These are phyloP conservation scores for Penicillium goetzii DNA, from an alignment of 495 filamentous ascomycete genomes.

Conservation along the genomic window DNA sequence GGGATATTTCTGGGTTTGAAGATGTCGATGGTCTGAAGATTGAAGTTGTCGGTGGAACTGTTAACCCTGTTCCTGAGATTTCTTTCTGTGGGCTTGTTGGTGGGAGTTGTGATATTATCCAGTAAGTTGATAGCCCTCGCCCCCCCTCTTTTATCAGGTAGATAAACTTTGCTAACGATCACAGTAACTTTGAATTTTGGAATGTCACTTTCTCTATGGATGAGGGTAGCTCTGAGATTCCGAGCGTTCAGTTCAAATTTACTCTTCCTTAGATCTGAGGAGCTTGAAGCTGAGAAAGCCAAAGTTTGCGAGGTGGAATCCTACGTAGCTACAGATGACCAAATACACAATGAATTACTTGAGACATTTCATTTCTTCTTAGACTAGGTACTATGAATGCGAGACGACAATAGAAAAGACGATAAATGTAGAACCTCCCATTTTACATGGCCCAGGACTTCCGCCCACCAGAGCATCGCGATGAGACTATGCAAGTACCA, in stretches of 20 bases:
- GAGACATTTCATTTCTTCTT: no score
- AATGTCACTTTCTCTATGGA: conserved; percentile 8
- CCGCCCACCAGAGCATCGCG: no score
- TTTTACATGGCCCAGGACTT: no score
- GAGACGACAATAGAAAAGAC: no score
- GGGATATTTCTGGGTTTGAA: not conserved
- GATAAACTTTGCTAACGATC: not conserved
- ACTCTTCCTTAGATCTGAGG: not conserved
- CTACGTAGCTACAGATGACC: no score
- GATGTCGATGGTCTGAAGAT: conserved; percentile 8
- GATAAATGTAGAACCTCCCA: no score
- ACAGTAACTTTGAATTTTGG: conserved; percentile 6
- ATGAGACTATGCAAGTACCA: not conserved
- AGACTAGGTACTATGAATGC: no score
- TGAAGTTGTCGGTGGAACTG: conserved; percentile 7
- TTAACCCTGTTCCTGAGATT: conserved; percentile 6
- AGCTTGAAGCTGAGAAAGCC: not conserved
- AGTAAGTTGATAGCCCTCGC: not conserved
- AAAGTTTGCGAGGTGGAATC: no score
- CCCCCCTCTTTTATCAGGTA: not conserved
- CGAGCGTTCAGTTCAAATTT: conserved; percentile 5
- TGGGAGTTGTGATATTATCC: conserved; percentile 6
- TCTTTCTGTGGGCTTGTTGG: conserved; percentile 2
- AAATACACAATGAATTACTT: no score
- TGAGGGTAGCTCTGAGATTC: not conserved